Conservation (phyloP, 331 rosid genomes). For the Telfairia occidentalis region DNA sequence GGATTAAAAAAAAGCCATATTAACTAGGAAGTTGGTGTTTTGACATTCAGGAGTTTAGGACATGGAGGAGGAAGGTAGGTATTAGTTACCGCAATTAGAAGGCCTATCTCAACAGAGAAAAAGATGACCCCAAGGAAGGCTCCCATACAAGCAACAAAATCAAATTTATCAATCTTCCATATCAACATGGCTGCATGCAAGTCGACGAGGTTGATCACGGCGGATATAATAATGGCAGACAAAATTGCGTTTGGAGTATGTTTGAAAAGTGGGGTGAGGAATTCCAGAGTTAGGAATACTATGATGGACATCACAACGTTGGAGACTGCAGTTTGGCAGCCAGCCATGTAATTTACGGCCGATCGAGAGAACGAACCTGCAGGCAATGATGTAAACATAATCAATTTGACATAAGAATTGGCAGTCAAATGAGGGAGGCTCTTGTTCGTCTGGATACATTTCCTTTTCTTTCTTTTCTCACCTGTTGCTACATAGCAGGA, state of each 20-base stretch:
- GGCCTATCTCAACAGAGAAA: constrained; percentile 72
- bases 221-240: constrained; percentile 75
- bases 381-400: constrained; percentile 12
- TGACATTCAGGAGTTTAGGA: constrained; percentile 16
- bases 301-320: constrained; percentile 79
- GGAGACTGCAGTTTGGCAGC: constrained; percentile 82
- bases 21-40: constrained; percentile 12
- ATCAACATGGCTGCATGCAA: constrained; percentile 67
- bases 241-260: constrained; percentile 89
- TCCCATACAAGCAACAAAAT: constrained; percentile 91
- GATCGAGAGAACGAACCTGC: constrained; percentile 96
- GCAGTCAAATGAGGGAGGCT: background rate
- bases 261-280: constrained; percentile 81
- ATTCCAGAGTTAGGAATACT: constrained; percentile 65
- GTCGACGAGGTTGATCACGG: constrained; percentile 79
- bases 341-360: constrained; percentile 88
- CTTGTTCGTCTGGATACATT: background rate
- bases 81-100: constrained; percentile 66
- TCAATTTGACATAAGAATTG: constrained; percentile 13
- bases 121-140: constrained; percentile 92
- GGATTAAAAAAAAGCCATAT: constrained; percentile 9
- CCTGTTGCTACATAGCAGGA: constrained; percentile 96
- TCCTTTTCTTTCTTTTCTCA: constrained; percentile 21
- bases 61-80: background rate
- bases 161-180: constrained; percentile 87